A percentile compares a stretch with the other conserved stretches of the same genome.
phyloP scores from a whole-genome alignment of 345 rosid species.

The Cardamine chenopodiifolia region DNA sequence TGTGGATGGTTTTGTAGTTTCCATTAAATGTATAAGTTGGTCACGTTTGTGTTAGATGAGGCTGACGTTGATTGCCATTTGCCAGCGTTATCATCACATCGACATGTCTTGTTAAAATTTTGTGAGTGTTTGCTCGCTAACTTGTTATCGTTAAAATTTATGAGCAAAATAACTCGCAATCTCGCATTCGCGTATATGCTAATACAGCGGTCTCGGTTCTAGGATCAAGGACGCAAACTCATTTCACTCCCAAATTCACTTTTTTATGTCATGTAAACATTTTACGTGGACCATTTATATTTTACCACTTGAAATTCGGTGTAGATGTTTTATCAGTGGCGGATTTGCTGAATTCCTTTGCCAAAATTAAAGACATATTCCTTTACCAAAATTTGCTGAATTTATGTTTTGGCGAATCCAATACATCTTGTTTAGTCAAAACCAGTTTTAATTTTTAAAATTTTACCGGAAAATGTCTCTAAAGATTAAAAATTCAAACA shows the following conservation, averaged over 20 bases:
- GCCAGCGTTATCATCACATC: constrained; percentile 4
- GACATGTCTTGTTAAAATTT: background rate
- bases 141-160: background rate
- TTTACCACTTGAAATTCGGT: background rate
- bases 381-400: too few species aligned
- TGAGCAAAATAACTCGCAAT: background rate
- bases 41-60: constrained; percentile 12
- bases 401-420: background rate
- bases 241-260: background rate
- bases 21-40: background rate
- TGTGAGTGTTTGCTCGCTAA: background rate
- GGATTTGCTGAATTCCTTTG: background rate
- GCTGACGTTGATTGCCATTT: constrained; percentile 12
- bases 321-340: background rate
- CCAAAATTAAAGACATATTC: background rate
- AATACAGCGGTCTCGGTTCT: background rate
- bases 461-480: background rate
- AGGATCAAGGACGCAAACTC: background rate
- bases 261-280: too few species aligned
- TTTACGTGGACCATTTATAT: background rate
- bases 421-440: background rate
- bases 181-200: background rate
- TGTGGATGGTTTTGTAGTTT: constrained; percentile 20
- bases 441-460: too few species aligned
- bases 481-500: too few species aligned